These are phyloP conservation scores for Amaranthus tricolor DNA, from an alignment of 179 eudicot species.

Conservation along the genomic window DNA sequence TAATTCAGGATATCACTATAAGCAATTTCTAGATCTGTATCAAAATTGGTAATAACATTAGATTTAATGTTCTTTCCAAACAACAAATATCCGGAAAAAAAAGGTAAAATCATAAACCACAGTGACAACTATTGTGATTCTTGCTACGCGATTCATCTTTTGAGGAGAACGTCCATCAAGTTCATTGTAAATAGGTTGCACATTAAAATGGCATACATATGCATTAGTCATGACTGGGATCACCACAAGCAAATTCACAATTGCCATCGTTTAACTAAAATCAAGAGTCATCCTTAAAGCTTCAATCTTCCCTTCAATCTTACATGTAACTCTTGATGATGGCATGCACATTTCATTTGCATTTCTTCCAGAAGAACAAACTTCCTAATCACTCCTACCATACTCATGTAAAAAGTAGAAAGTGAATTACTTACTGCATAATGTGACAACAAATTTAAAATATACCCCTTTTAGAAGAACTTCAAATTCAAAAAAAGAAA, in stretches of 20 bases:
- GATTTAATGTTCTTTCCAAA: conserved; percentile 70
- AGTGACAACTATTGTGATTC: conserved; percentile 63
- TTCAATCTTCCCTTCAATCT: conserved; percentile 57
- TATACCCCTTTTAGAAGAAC: no score
- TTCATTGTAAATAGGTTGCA: conserved; percentile 82
- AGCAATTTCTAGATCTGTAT: no score
- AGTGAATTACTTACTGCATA: no score
- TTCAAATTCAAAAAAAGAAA: no score
- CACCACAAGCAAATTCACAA: conserved; percentile 78
- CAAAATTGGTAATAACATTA: conserved; percentile 74
- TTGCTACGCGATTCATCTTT: conserved; percentile 74
- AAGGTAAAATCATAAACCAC: conserved; percentile 73
- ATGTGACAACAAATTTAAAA: no score
- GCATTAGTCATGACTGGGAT: conserved; percentile 88
- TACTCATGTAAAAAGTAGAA: no score
- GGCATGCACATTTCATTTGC: no score
- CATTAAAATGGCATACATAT: conserved; percentile 82
- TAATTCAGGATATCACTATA: no score
- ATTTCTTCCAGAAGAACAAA: no score
- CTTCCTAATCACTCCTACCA: no score
- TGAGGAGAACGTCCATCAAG: conserved; percentile 60
- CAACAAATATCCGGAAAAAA: conserved; percentile 64
- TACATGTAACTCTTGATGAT: no score
- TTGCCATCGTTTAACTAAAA: conserved; percentile 60
- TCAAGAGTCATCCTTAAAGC: conserved; percentile 70